Conservation (phyloP, 345 rosid genomes). For the Corymbia maculata region DNA sequence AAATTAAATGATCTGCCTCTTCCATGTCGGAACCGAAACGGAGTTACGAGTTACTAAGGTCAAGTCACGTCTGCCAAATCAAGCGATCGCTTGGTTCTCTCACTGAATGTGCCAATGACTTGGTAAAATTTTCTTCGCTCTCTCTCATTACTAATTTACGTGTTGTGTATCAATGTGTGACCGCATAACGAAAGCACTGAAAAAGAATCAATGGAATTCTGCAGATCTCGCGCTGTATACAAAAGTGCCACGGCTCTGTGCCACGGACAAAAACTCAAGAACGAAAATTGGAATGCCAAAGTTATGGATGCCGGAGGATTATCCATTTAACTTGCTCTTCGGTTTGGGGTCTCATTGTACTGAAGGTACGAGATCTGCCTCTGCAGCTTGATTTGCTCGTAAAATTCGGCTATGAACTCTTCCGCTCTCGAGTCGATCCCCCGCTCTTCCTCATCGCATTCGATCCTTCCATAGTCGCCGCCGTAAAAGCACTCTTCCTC, state of each 20-base stretch:
- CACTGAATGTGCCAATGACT: neutral
- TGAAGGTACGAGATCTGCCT: conserved; percentile 60
- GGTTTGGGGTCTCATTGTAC: conserved; percentile 21
- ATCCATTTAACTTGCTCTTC: neutral
- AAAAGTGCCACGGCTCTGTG: neutral
- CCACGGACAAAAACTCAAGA: neutral
- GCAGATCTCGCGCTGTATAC: neutral
- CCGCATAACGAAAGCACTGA: neutral
- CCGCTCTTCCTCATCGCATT: conserved; percentile 14
- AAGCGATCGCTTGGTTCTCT: neutral
- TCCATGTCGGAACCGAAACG: neutral
- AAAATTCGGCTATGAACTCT: conserved; percentile 73
- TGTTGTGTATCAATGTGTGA: neutral
- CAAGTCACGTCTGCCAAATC: neutral
- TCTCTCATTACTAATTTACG: neutral
- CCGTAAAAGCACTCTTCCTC: neutral
- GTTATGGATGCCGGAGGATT: neutral
- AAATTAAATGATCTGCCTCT: neutral
- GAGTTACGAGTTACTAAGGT: neutral
- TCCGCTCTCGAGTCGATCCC: conserved; percentile 81
- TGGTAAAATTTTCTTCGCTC: neutral
- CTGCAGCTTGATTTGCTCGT: conserved; percentile 68
- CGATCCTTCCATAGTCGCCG: neutral
- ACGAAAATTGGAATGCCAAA: neutral
- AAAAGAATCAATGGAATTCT: neutral